Conservation (phyloP, 306 rosid genomes). For the Psophocarpus tetragonolobus region DNA sequence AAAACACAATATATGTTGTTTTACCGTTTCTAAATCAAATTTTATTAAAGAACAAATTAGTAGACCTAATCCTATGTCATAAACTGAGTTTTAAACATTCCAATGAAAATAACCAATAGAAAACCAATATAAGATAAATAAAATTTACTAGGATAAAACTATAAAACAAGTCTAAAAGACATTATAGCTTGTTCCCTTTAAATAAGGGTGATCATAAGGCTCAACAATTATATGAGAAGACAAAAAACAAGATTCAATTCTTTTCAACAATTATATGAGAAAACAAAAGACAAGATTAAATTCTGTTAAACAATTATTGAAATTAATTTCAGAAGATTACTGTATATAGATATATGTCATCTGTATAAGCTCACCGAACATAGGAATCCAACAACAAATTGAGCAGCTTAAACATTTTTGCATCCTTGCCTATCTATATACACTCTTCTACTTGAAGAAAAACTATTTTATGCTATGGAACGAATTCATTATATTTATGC, state of each 20-base stretch:
- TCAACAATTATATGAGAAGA: constrained; percentile 8
- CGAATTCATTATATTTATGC: constrained; percentile 33
- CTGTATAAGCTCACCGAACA: constrained; percentile 48
- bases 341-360: constrained; percentile 37
- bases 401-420: constrained; percentile 39
- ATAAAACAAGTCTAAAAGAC: background rate
- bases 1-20: background rate
- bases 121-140: background rate
- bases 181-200: background rate
- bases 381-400: constrained; percentile 41
- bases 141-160: background rate
- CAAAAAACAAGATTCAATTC: background rate
- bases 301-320: constrained; percentile 9
- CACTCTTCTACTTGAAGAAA: constrained; percentile 49
- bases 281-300: constrained; percentile 6
- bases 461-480: constrained; percentile 39
- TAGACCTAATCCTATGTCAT: background rate
- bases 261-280: constrained; percentile 1
- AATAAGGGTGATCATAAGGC: constrained; percentile 16
- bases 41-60: background rate
- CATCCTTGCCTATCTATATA: constrained; percentile 53
- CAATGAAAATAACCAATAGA: background rate
- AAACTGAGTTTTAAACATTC: background rate
- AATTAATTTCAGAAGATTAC: constrained; percentile 31
- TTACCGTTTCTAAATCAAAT: constrained; percentile 9